These are phyloP conservation scores for Cornus controversa DNA, from an alignment of 148 eudicot species.

Conservation along the genomic window DNA sequence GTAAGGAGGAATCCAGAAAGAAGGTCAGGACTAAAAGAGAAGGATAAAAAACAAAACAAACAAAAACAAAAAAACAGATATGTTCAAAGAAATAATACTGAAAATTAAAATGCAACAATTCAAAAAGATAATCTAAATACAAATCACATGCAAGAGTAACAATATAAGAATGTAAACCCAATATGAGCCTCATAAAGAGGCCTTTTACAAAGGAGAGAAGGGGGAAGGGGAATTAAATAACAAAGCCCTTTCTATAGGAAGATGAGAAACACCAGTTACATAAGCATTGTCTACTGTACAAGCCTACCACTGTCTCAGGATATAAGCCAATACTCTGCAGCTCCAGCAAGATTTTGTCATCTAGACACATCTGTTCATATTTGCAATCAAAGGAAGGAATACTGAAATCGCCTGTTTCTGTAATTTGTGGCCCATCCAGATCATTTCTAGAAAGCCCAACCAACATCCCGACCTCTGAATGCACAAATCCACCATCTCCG, in stretches of 20 bases:
- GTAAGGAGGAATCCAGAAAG: conserved; percentile 14
- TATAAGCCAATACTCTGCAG: conserved; percentile 79
- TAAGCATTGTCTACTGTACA: background rate
- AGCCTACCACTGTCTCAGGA: conserved; percentile 74
- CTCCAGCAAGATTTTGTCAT: conserved; percentile 73
- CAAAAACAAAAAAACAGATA: conserved; percentile 4
- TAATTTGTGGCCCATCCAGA: conserved; percentile 32
- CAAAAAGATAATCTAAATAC: background rate
- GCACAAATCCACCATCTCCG: conserved; percentile 36
- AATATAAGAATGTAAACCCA: background rate
- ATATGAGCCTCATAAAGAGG: background rate
- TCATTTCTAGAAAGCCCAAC: conserved; percentile 35
- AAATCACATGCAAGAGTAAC: background rate
- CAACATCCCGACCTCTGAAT: conserved; percentile 40
- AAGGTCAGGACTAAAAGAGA: background rate
- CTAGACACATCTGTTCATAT: conserved; percentile 62
- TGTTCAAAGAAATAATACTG: background rate
- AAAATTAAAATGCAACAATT: background rate
- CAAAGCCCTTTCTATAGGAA: background rate
- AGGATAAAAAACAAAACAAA: background rate
- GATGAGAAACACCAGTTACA: background rate
- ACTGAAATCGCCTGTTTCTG: conserved; percentile 28
- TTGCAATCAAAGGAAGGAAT: conserved; percentile 45
- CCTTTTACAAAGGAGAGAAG: background rate
- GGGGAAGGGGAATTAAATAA: background rate